phyloP scores from a whole-genome alignment of 2,329 filamentous ascomycete species.

The Dryadomyces quercivorus region DNA sequence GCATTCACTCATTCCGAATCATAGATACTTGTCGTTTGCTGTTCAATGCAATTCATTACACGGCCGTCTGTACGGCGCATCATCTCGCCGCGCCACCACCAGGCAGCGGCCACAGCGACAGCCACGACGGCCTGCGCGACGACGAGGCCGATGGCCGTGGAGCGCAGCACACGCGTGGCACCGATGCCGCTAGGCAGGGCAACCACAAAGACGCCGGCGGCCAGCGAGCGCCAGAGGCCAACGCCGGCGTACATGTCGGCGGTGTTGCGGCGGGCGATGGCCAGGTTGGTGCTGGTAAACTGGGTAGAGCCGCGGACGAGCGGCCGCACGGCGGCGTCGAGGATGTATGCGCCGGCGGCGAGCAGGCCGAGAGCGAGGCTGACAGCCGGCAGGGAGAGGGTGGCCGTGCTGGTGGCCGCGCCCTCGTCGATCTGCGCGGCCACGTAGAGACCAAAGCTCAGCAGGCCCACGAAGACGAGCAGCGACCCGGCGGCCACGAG shows the following conservation, averaged over 20 bases:
- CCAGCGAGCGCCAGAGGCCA: slow-evolving; percentile 25
- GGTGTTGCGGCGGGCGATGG: slow-evolving; percentile 31
- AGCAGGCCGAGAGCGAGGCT: slow-evolving; percentile 35
- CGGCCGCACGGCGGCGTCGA: slow-evolving; percentile 29
- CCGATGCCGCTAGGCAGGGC: slow-evolving; percentile 26
- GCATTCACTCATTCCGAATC: no score
- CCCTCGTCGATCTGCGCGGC: slow-evolving; percentile 20
- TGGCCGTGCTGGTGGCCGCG: slow-evolving; percentile 9
- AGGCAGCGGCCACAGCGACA: slow-evolving; percentile 20
- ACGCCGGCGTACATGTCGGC: slow-evolving; percentile 36
- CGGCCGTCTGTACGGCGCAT: slow-evolving; percentile 31
- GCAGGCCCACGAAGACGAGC: slow-evolving; percentile 27
- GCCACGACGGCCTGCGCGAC: slow-evolving; percentile 28
- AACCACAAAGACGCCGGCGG: slow-evolving; percentile 31
- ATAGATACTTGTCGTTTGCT: slow-evolving; percentile 11
- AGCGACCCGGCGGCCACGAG: slow-evolving; percentile 15
- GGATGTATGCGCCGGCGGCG: slow-evolving; percentile 26
- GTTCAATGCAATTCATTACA: slow-evolving; percentile 33
- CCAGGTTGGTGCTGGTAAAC: slow-evolving; percentile 34
- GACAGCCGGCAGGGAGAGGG: slow-evolving; percentile 26
- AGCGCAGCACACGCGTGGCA: slow-evolving; percentile 23
- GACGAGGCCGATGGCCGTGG: slow-evolving; percentile 27
- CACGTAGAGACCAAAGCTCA: slow-evolving; percentile 33
- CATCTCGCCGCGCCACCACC: slow-evolving; percentile 29
- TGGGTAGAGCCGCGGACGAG: slow-evolving; percentile 33